Percentiles rank a stretch among this genome's conserved stretches.
Conservation (phyloP, 148 eudicot genomes). For the Dianthus caryophyllus region DNA sequence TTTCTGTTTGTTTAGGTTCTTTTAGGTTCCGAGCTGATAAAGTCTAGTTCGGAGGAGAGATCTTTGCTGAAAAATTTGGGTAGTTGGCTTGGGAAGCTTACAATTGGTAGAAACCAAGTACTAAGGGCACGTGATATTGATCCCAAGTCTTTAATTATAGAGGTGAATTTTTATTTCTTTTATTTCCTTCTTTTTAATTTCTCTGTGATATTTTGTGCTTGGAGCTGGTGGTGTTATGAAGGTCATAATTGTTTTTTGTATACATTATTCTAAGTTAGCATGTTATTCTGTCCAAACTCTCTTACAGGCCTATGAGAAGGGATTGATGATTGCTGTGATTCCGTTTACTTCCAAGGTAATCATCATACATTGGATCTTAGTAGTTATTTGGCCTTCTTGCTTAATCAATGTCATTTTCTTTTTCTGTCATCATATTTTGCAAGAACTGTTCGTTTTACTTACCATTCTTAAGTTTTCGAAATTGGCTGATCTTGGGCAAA, state of each 20-base stretch:
- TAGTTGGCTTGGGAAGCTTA: constrained; percentile 98
- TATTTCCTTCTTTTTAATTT: neutral
- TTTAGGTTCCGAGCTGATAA: constrained; percentile 88
- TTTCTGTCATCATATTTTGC: constrained; percentile 2
- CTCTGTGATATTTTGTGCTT: neutral
- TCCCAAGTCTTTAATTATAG: constrained; percentile 79
- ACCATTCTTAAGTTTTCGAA: neutral
- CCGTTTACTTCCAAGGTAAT: constrained; percentile 95
- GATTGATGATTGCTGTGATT: constrained; percentile 93
- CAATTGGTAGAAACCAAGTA: constrained; percentile 85
- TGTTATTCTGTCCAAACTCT: constrained; percentile 15
- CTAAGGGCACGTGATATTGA: constrained; percentile 82
- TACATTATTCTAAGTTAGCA: neutral
- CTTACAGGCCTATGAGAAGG: constrained; percentile 86
- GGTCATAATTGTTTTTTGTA: neutral
- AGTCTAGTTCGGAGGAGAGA: constrained; percentile 95
- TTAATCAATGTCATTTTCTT: neutral
- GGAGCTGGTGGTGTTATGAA: neutral
- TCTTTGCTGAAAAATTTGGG: constrained; percentile 91
- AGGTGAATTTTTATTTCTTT: constrained; percentile 37
- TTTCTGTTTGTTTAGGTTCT: constrained; percentile 53
- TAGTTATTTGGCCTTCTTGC: neutral
- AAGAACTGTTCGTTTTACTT: neutral
- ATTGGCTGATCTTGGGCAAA: neutral
- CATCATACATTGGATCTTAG: neutral